A percentile compares a stretch with the other conserved stretches of the same genome.
Conservation (phyloP, 2,329 filamentous ascomycete species). For the Paramyrothecium sp. region DNA sequence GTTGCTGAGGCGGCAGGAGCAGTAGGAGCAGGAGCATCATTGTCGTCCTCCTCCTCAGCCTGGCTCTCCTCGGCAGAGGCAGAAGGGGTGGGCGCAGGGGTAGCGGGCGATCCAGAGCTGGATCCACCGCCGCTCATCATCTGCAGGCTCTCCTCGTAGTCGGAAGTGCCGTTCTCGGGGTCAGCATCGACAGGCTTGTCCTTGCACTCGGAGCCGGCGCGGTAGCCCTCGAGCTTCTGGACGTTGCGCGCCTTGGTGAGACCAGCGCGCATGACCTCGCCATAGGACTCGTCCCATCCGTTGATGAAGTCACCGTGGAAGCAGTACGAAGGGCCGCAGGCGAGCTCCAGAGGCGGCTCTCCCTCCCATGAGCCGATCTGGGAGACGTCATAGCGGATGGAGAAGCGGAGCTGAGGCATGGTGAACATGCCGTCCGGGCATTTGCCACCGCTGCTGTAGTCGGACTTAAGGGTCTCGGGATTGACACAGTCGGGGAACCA, state of each 20-base stretch:
- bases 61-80: background rate
- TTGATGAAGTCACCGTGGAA: slow-evolving; percentile 1
- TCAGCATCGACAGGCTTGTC: background rate
- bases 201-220: background rate
- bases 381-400: background rate
- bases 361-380: background rate
- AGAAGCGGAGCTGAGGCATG: slow-evolving; percentile 1
- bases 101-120: background rate
- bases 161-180: background rate
- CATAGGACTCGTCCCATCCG: background rate
- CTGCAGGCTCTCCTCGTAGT: background rate
- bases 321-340: background rate
- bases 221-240: background rate
- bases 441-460: background rate
- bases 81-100: background rate
- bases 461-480: background rate
- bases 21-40: background rate
- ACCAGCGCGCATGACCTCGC: background rate
- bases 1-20: no score
- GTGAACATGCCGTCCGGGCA: background rate
- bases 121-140: background rate
- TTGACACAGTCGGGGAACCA: slow-evolving; percentile 1
- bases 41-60: background rate
- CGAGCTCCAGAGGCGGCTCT: background rate
- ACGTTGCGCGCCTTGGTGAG: background rate